Evolutionary conservation across 1,284 basidiomycete species (phyloP).

Genomic region (Naganishia albida): DNA sequence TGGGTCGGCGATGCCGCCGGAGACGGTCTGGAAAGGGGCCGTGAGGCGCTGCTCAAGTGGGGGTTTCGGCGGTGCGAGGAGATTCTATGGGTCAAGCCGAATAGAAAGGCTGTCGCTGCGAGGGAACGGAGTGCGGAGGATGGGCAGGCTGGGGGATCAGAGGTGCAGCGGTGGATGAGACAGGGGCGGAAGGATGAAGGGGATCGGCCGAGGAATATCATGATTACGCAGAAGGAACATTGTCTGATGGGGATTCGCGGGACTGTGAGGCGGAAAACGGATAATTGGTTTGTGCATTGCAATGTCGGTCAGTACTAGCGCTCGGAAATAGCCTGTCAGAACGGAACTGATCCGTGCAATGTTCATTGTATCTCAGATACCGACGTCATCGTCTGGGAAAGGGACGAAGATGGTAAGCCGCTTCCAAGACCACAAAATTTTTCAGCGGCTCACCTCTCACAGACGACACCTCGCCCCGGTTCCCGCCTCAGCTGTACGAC

Average conservation of each 20-base stretch:
- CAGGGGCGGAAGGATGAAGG: conserved; percentile 12
- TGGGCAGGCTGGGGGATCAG: conserved; percentile 33
- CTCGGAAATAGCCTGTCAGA: no score
- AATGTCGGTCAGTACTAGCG: conserved; percentile 69
- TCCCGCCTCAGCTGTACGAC: conserved; percentile 89
- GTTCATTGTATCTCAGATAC: conserved; percentile 65
- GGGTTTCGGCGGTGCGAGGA: conserved; percentile 95
- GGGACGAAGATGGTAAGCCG: conserved; percentile 47
- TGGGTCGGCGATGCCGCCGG: conserved; percentile 93
- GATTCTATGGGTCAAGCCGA: conserved; percentile 95
- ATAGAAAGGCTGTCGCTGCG: conserved; percentile 55
- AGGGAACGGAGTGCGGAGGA: conserved; percentile 19
- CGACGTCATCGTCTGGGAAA: conserved; percentile 92
- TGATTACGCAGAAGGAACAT: conserved; percentile 90
- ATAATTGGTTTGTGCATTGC: conserved; percentile 95
- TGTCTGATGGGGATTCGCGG: conserved; percentile 98
- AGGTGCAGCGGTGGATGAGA: conserved; percentile 8
- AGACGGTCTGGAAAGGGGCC: conserved; percentile 86
- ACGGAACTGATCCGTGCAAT: neutral
- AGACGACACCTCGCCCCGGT: conserved; percentile 61
- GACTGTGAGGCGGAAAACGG: conserved; percentile 89
- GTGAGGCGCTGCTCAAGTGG: conserved; percentile 90
- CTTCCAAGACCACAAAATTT: neutral
- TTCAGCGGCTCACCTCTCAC: neutral
- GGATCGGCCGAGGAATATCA: conserved; percentile 52